Evolutionary conservation across 2,329 filamentous ascomycete genomes (phyloP).

Genomic region (Neopestalotiopsis clavispora): DNA sequence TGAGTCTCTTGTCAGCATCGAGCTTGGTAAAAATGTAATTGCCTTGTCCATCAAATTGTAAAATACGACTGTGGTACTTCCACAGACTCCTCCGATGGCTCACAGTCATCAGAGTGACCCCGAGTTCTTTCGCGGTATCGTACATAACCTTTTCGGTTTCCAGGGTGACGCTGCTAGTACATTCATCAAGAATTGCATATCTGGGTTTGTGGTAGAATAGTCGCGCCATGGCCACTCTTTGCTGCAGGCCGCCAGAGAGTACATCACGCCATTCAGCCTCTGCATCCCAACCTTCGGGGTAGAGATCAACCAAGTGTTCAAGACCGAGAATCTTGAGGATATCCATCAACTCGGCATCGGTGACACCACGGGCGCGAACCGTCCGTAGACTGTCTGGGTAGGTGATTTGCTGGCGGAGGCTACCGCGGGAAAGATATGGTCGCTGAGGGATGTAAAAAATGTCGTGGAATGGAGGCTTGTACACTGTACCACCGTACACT

Average conservation of each 20-base stretch:
- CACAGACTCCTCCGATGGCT: slow-evolving; percentile 89
- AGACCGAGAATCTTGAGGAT: slow-evolving; percentile 84
- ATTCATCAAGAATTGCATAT: slow-evolving; percentile 97
- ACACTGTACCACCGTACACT: slow-evolving; percentile 91
- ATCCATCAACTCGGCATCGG: slow-evolving; percentile 77
- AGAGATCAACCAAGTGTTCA: slow-evolving; percentile 78
- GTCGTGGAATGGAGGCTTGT: slow-evolving; percentile 88
- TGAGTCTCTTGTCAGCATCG: slow-evolving; percentile 84
- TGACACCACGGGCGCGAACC: slow-evolving; percentile 84
- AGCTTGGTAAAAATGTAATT: slow-evolving; percentile 87
- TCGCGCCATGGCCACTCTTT: slow-evolving; percentile 94
- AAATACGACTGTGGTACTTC: slow-evolving; percentile 93
- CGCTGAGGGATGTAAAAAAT: slow-evolving; percentile 99
- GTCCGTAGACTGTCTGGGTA: slow-evolving; percentile 90
- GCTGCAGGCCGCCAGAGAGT: slow-evolving; percentile 88
- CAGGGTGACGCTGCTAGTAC: slow-evolving; percentile 91
- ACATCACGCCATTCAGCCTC: slow-evolving; percentile 98
- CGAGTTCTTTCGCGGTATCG: slow-evolving; percentile 88
- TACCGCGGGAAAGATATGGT: slow-evolving; percentile 89
- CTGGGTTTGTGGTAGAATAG: slow-evolving; percentile 92
- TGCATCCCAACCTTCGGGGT: slow-evolving; percentile 82
- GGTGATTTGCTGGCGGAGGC: slow-evolving; percentile 94
- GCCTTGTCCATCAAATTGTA: slow-evolving; percentile 97
- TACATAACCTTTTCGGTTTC: slow-evolving; percentile 98
- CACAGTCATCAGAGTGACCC: slow-evolving; percentile 96